These are phyloP conservation scores for Mycothermus thermophilus DNA, from an alignment of 495 filamentous ascomycete genomes.

Conservation along the genomic window DNA sequence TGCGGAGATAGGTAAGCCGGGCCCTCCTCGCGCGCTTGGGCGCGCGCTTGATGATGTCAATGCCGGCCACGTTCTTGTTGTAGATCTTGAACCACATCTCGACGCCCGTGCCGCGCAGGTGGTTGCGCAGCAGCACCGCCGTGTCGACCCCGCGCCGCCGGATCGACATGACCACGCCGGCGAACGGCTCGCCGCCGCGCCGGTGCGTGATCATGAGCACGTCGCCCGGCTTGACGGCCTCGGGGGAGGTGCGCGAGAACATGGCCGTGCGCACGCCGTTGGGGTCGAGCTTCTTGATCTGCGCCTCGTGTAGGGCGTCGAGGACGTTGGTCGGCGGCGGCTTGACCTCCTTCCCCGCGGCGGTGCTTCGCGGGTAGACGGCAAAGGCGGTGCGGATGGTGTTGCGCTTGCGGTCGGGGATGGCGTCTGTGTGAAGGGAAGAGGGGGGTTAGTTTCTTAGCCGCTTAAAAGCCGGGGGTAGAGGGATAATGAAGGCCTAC, in stretches of 20 bases:
- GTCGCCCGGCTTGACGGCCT: slow-evolving; percentile 67
- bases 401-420: slow-evolving; percentile 16
- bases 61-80: slow-evolving; percentile 70
- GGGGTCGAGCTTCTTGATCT: slow-evolving; percentile 66
- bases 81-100: slow-evolving; percentile 98
- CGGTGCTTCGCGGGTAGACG: slow-evolving; percentile 32
- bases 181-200: slow-evolving; percentile 70
- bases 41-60: slow-evolving; percentile 84
- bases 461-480: too few species aligned
- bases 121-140: slow-evolving; percentile 67
- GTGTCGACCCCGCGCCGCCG: slow-evolving; percentile 75
- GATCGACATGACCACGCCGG: slow-evolving; percentile 75
- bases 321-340: slow-evolving; percentile 46
- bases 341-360: slow-evolving; percentile 10
- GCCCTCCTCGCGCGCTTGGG: slow-evolving; percentile 78
- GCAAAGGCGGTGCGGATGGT: slow-evolving; percentile 28
- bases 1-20: slow-evolving; percentile 80
- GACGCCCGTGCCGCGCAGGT: slow-evolving; percentile 70
- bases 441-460: neutral
- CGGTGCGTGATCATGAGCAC: slow-evolving; percentile 74
- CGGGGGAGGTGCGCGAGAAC: slow-evolving; percentile 56
- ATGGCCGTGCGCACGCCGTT: slow-evolving; percentile 66
- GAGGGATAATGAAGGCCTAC: slow-evolving; percentile 9
- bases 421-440: slow-evolving; percentile 6
- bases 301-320: slow-evolving; percentile 42